phyloP scores from a whole-genome alignment of 2,329 filamentous ascomycete species.

The Colletotrichum spinosum region DNA sequence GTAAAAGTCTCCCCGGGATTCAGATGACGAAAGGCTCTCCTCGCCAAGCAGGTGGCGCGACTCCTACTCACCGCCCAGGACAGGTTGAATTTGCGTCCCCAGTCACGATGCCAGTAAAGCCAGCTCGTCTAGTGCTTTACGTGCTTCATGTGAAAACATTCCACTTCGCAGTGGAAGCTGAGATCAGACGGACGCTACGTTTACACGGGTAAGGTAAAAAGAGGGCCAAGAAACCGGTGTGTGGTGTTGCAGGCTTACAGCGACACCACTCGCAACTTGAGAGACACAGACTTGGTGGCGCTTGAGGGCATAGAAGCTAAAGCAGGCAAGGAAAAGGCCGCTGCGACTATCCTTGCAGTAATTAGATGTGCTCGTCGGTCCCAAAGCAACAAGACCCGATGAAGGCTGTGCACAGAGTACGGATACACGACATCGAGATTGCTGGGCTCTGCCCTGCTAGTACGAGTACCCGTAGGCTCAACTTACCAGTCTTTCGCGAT shows the following conservation, averaged over 20 bases:
- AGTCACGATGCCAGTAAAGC: constrained; percentile 1
- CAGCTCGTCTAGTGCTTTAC: constrained; percentile 8
- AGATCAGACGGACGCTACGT: constrained; percentile 17
- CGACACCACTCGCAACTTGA: background rate
- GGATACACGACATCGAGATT: background rate
- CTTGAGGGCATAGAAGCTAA: constrained; percentile 4
- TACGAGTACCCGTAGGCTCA: background rate
- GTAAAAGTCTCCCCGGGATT: background rate
- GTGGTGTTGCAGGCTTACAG: background rate
- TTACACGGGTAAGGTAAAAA: constrained; percentile 7
- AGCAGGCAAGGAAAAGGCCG: constrained; percentile 7
- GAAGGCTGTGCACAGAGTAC: background rate
- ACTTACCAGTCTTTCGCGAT: constrained; percentile 10
- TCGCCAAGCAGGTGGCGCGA: constrained; percentile 2
- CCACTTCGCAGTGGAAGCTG: background rate
- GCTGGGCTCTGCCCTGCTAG: no score
- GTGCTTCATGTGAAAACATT: background rate
- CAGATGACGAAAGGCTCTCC: constrained; percentile 8
- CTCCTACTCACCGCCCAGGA: constrained; percentile 16
- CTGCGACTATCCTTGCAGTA: constrained; percentile 17
- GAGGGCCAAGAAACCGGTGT: constrained; percentile 4
- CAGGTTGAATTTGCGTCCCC: constrained; percentile 21
- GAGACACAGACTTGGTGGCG: constrained; percentile 13
- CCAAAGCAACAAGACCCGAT: constrained; percentile 1
- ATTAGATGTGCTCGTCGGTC: constrained; percentile 14